phyloP scores from a whole-genome alignment of 768 basidiomycete genomes.

The Roridomyces roridus region DNA sequence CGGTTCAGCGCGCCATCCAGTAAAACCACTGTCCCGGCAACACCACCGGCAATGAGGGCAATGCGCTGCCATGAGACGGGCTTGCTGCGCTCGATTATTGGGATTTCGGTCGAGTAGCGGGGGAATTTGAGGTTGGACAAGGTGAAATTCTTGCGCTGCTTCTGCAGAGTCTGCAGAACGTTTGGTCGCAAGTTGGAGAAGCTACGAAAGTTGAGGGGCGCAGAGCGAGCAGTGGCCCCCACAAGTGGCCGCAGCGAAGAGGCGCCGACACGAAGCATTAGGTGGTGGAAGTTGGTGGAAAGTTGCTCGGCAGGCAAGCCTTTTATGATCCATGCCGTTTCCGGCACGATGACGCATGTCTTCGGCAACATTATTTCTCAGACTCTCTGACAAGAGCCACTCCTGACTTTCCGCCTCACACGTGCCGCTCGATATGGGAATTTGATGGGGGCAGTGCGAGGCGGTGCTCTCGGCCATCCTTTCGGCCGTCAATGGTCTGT shows the following conservation, averaged over 20 bases:
- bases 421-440: no score
- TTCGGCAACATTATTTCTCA: no score
- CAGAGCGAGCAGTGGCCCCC: slow-evolving; percentile 13
- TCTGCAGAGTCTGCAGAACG: slow-evolving; percentile 18
- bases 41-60: slow-evolving; percentile 48
- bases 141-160: slow-evolving; percentile 11
- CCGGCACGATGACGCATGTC: no score
- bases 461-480: no score
- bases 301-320: no score
- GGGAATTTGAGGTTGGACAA: slow-evolving; percentile 30
- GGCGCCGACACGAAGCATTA: slow-evolving; percentile 23
- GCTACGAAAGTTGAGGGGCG: slow-evolving; percentile 15
- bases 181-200: slow-evolving; percentile 24
- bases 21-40: slow-evolving; percentile 72
- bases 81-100: slow-evolving; percentile 40
- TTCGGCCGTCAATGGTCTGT: no score
- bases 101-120: slow-evolving; percentile 44
- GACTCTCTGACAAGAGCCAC: no score
- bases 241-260: slow-evolving; percentile 23
- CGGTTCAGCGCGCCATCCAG: slow-evolving; percentile 75
- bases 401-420: no score
- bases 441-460: no score
- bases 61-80: slow-evolving; percentile 38
- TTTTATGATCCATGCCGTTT: no score
- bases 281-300: not conserved